Evolutionary conservation across 1,284 basidiomycete species (phyloP).

Genomic region (Papiliotrema laurentii): DNA sequence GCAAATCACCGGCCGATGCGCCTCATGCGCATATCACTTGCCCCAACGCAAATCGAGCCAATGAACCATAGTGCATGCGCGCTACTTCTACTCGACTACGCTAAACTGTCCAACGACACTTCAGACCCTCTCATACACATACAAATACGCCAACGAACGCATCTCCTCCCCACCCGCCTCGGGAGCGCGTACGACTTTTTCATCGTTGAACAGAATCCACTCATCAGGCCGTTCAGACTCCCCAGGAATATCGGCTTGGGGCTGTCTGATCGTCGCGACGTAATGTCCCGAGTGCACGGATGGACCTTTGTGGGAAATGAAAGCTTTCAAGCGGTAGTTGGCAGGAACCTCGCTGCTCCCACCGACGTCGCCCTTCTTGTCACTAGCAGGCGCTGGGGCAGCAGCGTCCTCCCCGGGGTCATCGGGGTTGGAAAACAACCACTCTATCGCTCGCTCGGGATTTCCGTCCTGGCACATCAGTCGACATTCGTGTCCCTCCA

Average conservation of each 20-base stretch:
- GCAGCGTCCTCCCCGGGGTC: slow-evolving; percentile 61
- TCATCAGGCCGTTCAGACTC: slow-evolving; percentile 48
- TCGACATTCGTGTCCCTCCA: neutral
- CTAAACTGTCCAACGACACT: neutral
- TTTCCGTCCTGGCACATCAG: slow-evolving; percentile 58
- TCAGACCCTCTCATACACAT: slow-evolving; percentile 69
- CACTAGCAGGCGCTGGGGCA: slow-evolving; percentile 42
- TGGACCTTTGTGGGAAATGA: slow-evolving; percentile 95
- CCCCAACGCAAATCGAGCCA: neutral
- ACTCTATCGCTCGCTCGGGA: slow-evolving; percentile 83
- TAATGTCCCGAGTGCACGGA: slow-evolving; percentile 94
- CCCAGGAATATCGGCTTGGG: slow-evolving; percentile 27
- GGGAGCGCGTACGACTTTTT: slow-evolving; percentile 87
- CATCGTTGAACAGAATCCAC: slow-evolving; percentile 92
- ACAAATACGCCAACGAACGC: slow-evolving; percentile 80
- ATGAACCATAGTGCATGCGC: neutral
- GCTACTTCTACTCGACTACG: neutral
- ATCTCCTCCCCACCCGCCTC: slow-evolving; percentile 55
- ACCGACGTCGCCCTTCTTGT: slow-evolving; percentile 31
- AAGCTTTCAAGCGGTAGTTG: slow-evolving; percentile 75
- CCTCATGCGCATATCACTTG: neutral
- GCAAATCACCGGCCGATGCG: neutral
- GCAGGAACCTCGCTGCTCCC: slow-evolving; percentile 61
- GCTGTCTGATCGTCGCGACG: slow-evolving; percentile 44
- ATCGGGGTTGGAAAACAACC: slow-evolving; percentile 94